Evolutionary conservation across 1,284 basidiomycete species (phyloP).

Genomic region (Fereydounia khargensis): DNA sequence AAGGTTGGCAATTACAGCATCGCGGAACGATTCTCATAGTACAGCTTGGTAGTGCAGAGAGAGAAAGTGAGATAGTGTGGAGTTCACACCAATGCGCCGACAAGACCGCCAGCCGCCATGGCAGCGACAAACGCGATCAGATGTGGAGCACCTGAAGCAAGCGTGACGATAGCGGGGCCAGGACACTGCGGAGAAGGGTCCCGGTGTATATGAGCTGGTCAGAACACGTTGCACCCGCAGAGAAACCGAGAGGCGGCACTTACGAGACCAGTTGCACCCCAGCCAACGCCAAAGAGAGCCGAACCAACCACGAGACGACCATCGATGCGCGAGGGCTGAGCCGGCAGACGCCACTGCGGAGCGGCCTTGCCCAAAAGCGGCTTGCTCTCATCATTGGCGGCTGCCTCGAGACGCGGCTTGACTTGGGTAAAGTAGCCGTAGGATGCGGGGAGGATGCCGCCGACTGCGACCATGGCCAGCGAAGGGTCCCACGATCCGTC

Average conservation of each 20-base stretch:
- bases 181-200: conserved; percentile 24
- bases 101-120: conserved; percentile 28
- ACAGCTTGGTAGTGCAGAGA: too few species aligned
- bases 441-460: conserved; percentile 60
- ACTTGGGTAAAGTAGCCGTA: conserved; percentile 50
- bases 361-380: conserved; percentile 7
- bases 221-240: neutral
- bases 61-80: too few species aligned
- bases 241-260: conserved; percentile 1
- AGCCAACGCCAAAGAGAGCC: conserved; percentile 51
- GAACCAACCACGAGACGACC: conserved; percentile 35
- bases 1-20: too few species aligned
- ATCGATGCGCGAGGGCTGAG: conserved; percentile 33
- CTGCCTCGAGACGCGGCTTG: conserved; percentile 12
- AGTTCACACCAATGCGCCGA: too few species aligned
- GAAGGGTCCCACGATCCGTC: conserved; percentile 59
- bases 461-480: conserved; percentile 60
- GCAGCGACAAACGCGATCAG: conserved; percentile 10
- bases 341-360: conserved; percentile 42
- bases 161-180: conserved; percentile 29
- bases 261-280: conserved; percentile 45
- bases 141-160: conserved; percentile 4
- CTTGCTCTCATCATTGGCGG: conserved; percentile 3
- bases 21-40: too few species aligned
- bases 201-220: too few species aligned